Evolutionary conservation across 2,329 filamentous ascomycete genomes (phyloP), one percentile per base, ranked within the genome.

Genomic region (Fusarium chaquense): DNA sequence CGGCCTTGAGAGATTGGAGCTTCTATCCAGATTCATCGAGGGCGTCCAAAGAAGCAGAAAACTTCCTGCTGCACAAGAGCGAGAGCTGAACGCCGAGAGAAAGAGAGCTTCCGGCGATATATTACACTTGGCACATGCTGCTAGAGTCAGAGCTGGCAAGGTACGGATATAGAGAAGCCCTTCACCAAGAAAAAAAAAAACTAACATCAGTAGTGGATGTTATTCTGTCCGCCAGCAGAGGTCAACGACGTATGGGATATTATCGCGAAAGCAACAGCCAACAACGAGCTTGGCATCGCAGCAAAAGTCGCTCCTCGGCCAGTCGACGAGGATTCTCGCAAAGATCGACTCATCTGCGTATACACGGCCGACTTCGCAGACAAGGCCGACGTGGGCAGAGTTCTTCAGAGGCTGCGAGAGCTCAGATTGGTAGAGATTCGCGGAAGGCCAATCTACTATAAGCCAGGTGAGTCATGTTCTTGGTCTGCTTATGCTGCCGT

Each of bases 331-430:
- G 75, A 80, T 47, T 62, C 65, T 8, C 74, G 79, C 26, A 83
- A 79, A 44, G 79, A 81, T 22, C 84, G 89, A 22, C 79, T 96
- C 43, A 88, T 97, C 28, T 94, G 91, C 70, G 83, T 97, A 10
- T 97, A 97, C 78, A 97, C 93, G 7, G 81, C 83, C 43, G 89
- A 97, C 77, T 96, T 94, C 75, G 82, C 82, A 30, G 89, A 97
- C 75, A 83, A 81, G 53, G 81, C 84, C 6, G 93, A 97, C 75
- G 86, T 97, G 8, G 84, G 83, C 30, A 85, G 91, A 44, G 91
- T 97, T 6, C 80, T 95, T 40, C 76, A 82, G 61, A 85, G 83
- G 69, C 78, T 97, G 65, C 84, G 85, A 52, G 83, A 89, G 58
- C 81, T 94, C 61, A 88, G 85, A 10, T 80, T 96, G 38, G 83